Base-by-base conservation (phyloP, 257 asterid genomes). In the Paraleonurus japonicus region DNA sequence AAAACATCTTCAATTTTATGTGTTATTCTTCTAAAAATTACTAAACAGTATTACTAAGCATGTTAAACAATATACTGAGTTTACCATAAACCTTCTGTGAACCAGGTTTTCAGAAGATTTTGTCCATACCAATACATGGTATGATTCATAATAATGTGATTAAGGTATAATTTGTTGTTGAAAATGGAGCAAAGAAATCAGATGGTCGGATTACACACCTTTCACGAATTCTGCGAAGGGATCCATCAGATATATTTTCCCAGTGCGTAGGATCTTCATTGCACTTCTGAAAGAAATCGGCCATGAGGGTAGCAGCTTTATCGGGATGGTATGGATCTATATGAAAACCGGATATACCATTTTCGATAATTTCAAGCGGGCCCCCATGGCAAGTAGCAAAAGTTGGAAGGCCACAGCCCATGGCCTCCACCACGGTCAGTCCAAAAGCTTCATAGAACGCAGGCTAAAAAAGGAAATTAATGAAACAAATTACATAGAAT, bases 361-460 rank as follows among this genome's bases (percentile, higher is more conserved):
- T 76, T 85, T 92, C 96, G 9, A 95, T 95, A n/a, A 95, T 95
- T 83, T 95, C 99, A 83, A 82, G 45, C 0, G 99, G 99, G 28
- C 99, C 99, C 12, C 99, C 99, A 45, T 95, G 96, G 80, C 85
- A 79, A 19, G 99, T 95, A 24, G 98, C 98, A 72, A 92, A 84
- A 12, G 97, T 82, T 12, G 99, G 98, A 73, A 95, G 96, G 7
- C 97, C 99, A 73, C 96, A 90, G 0, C 87, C 82, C 99, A 95
- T 95, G 28, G 99, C 96, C 83, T 95, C 99, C 65, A 95, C 94
- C 61, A 95, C 98, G 4, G 98, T 95, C 11, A 95, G 95, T 54
- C 99, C 99, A 76, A 95, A 95, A 16, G 99, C 99, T 83, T 95
- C 99, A 59, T 89, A 95, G 67, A 92, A 77, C 15, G 99, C 99